These are phyloP conservation scores for Cryphonectria carpinicola DNA, from an alignment of 2,329 filamentous ascomycete species.

Conservation along the genomic window DNA sequence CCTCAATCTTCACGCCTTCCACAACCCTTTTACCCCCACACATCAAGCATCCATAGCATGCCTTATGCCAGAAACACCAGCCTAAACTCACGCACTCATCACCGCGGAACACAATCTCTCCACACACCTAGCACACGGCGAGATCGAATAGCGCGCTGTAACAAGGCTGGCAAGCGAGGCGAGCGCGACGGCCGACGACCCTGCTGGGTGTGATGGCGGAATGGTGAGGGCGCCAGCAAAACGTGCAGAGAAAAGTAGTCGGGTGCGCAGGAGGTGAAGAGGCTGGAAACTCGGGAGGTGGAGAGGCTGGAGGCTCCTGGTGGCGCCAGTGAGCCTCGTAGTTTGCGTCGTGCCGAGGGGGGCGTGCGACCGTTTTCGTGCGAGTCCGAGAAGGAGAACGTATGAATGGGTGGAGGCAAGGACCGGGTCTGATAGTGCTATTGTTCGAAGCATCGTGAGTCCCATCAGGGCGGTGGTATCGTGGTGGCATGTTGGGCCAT, in stretches of 20 bases:
- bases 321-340: neutral
- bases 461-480: neutral
- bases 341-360: neutral
- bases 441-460: neutral
- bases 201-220: constrained; percentile 39
- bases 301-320: neutral
- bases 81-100: constrained; percentile 62
- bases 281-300: neutral
- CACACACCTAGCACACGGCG: constrained; percentile 62
- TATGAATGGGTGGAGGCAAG: neutral
- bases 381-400: neutral
- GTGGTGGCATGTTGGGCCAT: constrained; percentile 11
- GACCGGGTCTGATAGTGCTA: neutral
- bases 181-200: constrained; percentile 50
- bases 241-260: constrained; percentile 55
- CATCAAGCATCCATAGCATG: constrained; percentile 60
- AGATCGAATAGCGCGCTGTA: constrained; percentile 53
- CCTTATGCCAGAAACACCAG: constrained; percentile 64
- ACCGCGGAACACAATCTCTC: constrained; percentile 56
- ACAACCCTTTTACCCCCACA: constrained; percentile 49
- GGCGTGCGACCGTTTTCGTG: neutral
- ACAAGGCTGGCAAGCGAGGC: constrained; percentile 55
- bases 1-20: constrained; percentile 39
- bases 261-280: neutral
- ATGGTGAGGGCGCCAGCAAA: constrained; percentile 51